phyloP scores from a whole-genome alignment of 108 stramenopile genomes.

The Seminavis robusta region DNA sequence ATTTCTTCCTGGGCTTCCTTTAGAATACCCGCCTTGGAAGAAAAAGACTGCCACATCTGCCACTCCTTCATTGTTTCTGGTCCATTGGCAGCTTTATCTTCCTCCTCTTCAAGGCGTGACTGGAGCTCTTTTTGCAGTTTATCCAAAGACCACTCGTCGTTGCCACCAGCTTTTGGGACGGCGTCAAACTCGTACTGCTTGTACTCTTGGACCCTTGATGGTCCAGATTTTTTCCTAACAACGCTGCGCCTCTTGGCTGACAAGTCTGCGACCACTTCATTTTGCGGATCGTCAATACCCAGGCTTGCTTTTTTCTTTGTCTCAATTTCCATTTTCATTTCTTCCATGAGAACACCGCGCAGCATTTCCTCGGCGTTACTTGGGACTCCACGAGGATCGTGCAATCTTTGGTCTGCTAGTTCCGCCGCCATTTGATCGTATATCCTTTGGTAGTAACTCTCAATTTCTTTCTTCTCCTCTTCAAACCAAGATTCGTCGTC shows the following conservation, averaged over 20 bases:
- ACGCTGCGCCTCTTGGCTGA: no score
- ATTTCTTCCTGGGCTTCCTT: background rate
- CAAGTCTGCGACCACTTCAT: no score
- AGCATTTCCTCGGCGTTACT: slow-evolving; percentile 26
- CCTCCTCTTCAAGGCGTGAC: slow-evolving; percentile 48
- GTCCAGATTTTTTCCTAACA: no score
- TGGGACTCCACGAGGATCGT: slow-evolving; percentile 28
- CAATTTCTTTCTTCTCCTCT: slow-evolving; percentile 18
- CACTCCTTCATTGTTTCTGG: slow-evolving; percentile 53
- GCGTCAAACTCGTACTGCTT: slow-evolving; percentile 9
- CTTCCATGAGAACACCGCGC: slow-evolving; percentile 23
- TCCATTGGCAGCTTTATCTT: slow-evolving; percentile 28
- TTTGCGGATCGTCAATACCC: no score
- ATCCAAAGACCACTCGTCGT: slow-evolving; percentile 41
- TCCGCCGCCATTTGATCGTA: slow-evolving; percentile 14
- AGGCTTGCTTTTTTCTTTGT: no score
- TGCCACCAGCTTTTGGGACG: slow-evolving; percentile 1
- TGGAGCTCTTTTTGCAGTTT: slow-evolving; percentile 36
- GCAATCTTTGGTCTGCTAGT: slow-evolving; percentile 18
- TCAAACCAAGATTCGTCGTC: slow-evolving; percentile 38
- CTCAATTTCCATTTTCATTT: slow-evolving; percentile 41
- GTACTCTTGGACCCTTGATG: no score
- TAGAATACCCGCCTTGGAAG: slow-evolving; percentile 2
- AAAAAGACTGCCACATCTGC: slow-evolving; percentile 54
- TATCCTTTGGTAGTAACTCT: slow-evolving; percentile 22